These are phyloP conservation scores for Penicillium pancosmium DNA, from an alignment of 495 filamentous ascomycete species.

Conservation along the genomic window DNA sequence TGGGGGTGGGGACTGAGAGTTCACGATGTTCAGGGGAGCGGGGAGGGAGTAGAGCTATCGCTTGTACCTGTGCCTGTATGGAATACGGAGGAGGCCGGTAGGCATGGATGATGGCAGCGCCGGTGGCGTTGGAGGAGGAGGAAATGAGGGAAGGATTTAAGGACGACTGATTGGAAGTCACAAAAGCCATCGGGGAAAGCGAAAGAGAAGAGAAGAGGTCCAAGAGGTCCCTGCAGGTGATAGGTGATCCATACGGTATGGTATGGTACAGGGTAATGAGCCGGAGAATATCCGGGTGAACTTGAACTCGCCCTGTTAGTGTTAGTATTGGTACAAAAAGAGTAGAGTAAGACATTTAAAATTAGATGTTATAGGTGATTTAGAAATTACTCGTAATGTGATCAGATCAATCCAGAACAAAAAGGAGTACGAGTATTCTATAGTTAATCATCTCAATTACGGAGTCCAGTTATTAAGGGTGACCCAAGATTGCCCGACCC, in stretches of 20 bases:
- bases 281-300: conserved; percentile 10
- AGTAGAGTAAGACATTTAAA: too few species aligned
- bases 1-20: conserved; percentile 7
- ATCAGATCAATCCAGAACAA: too few species aligned
- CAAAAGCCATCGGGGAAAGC: background rate
- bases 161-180: background rate
- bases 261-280: background rate
- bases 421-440: background rate
- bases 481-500: conserved; percentile 5
- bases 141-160: background rate
- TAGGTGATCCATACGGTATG: background rate
- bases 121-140: background rate
- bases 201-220: background rate
- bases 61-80: background rate
- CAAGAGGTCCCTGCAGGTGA: background rate
- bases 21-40: conserved; percentile 1
- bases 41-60: background rate
- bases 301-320: too few species aligned
- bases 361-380: too few species aligned
- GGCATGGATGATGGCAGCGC: background rate
- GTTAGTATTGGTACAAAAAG: background rate
- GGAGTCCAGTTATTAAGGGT: background rate
- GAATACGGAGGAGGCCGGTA: background rate
- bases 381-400: too few species aligned
- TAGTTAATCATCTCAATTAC: conserved; percentile 2